These are phyloP conservation scores for Penicillium janthinellum DNA, from an alignment of 2,329 filamentous ascomycete genomes.

Conservation along the genomic window DNA sequence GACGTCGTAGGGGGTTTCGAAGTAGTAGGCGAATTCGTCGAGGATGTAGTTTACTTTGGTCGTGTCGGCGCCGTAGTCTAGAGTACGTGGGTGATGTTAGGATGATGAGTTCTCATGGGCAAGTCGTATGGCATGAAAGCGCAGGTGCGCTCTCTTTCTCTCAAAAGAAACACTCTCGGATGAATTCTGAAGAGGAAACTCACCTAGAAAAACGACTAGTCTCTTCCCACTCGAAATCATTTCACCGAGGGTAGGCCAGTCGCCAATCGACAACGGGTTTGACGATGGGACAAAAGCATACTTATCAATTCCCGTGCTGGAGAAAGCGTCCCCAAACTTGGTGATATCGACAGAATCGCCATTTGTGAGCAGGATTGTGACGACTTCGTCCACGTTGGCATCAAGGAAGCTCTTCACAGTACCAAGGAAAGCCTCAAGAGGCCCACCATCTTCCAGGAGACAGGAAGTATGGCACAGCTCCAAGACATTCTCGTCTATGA, in stretches of 20 bases:
- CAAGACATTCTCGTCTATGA: constrained; percentile 51
- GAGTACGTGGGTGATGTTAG: not conserved
- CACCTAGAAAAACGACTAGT: constrained; percentile 49
- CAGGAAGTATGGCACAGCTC: constrained; percentile 68
- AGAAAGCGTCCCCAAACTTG: constrained; percentile 39
- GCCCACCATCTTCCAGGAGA: constrained; percentile 60
- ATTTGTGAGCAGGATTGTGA: constrained; percentile 66
- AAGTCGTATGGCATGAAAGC: not conserved
- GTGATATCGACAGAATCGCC: constrained; percentile 48
- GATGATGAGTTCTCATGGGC: not conserved
- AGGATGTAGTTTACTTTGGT: constrained; percentile 45
- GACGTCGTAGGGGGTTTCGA: constrained; percentile 50
- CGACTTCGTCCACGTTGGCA: constrained; percentile 60
- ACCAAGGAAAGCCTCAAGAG: constrained; percentile 57
- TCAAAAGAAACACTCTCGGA: not conserved
- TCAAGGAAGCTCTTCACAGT: constrained; percentile 64
- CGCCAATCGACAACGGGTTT: constrained; percentile 35
- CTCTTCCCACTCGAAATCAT: constrained; percentile 46
- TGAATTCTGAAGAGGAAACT: constrained; percentile 5
- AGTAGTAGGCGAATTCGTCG: constrained; percentile 49
- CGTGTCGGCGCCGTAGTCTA: constrained; percentile 47
- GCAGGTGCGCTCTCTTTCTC: not conserved
- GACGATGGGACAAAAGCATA: constrained; percentile 43
- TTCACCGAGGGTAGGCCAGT: constrained; percentile 48
- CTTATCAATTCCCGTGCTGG: constrained; percentile 32